Percentiles rank a stretch among this genome's conserved stretches.
Conservation (phyloP, 345 rosid genomes). For the Luvunga scandens region DNA sequence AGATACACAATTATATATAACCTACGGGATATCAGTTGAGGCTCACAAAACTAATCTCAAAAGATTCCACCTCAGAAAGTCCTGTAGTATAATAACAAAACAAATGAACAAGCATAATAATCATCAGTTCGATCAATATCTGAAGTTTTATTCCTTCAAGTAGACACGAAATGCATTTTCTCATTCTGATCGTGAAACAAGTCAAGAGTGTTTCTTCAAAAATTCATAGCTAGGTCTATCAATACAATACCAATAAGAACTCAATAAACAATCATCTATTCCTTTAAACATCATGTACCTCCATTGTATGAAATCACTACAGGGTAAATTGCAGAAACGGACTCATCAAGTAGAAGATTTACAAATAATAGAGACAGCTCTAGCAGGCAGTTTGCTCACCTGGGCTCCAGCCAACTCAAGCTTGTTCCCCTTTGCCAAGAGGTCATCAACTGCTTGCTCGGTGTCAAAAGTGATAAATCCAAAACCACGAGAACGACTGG, state of each 20-base stretch:
- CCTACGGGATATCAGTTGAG: background rate
- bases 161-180: background rate
- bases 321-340: background rate
- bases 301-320: background rate
- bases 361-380: background rate
- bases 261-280: background rate
- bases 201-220: background rate
- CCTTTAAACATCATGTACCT: background rate
- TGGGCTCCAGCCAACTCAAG: conserved; percentile 66
- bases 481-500: conserved; percentile 81
- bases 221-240: background rate
- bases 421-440: conserved; percentile 65
- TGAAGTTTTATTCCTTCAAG: background rate
- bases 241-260: background rate
- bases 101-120: background rate
- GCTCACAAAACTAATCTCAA: background rate
- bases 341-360: background rate
- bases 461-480: conserved; percentile 71
- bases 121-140: background rate
- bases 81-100: background rate
- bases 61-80: background rate
- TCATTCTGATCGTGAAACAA: background rate
- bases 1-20: background rate
- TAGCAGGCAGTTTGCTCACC: conserved; percentile 28
- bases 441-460: conserved; percentile 68